Evolutionary conservation across 176 grass and related monocot species (phyloP).

Genomic region (Luzula sylvatica): DNA sequence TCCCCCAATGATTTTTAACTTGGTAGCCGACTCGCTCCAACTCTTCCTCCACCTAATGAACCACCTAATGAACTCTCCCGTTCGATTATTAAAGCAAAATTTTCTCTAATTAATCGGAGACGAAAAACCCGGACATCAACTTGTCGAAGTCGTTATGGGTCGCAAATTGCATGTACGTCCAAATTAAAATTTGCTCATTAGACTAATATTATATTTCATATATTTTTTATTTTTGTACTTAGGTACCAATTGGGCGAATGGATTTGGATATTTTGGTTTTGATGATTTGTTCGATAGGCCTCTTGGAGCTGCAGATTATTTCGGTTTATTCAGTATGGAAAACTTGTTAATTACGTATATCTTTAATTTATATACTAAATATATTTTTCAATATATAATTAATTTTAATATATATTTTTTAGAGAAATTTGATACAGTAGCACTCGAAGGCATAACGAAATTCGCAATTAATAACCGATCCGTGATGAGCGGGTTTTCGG

Average conservation of each 20-base stretch:
- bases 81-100: slow-evolving; percentile 62
- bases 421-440: slow-evolving; percentile 88
- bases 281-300: slow-evolving; percentile 90
- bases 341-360: too few species aligned
- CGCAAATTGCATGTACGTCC: slow-evolving; percentile 58
- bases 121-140: slow-evolving; percentile 50
- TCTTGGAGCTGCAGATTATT: slow-evolving; percentile 92
- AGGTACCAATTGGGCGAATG: slow-evolving; percentile 77
- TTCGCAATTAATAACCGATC: slow-evolving; percentile 75
- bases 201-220: too few species aligned
- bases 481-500: slow-evolving; percentile 73
- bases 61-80: too few species aligned
- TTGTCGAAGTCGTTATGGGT: slow-evolving; percentile 90
- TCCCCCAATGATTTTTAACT: too few species aligned
- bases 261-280: slow-evolving; percentile 82
- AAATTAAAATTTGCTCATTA: slow-evolving; percentile 5
- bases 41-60: too few species aligned
- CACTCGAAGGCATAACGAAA: slow-evolving; percentile 69
- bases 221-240: not conserved
- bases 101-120: slow-evolving; percentile 61
- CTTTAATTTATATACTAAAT: too few species aligned
- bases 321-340: slow-evolving; percentile 91
- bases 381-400: not conserved
- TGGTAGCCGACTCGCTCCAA: too few species aligned
- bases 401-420: slow-evolving; percentile 8